Conservation (phyloP, 345 rosid genomes). For the Camelina laxa region DNA sequence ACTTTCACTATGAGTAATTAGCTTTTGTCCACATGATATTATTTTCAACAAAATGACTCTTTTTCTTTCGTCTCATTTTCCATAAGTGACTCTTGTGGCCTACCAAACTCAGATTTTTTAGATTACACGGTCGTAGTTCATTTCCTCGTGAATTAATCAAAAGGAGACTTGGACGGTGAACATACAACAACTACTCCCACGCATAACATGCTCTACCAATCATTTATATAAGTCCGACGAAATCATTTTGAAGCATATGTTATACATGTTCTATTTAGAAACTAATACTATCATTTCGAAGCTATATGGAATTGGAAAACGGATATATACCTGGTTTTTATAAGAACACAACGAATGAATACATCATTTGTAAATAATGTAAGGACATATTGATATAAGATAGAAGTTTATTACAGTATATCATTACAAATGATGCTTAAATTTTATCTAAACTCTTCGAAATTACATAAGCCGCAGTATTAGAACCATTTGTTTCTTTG, state of each 20-base stretch:
- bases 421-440: background rate
- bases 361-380: too few species aligned
- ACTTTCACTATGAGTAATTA: background rate
- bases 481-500: background rate
- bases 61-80: background rate
- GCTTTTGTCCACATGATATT: slow-evolving; percentile 23
- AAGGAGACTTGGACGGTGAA: slow-evolving; percentile 37
- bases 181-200: slow-evolving; percentile 37
- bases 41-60: slow-evolving; percentile 15
- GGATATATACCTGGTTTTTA: background rate
- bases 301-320: background rate
- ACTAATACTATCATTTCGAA: background rate
- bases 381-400: too few species aligned
- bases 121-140: slow-evolving; percentile 35
- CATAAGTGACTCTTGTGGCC: slow-evolving; percentile 15
- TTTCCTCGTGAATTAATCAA: slow-evolving; percentile 19
- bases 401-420: background rate
- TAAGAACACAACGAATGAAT: background rate
- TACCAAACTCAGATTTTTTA: slow-evolving; percentile 28
- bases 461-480: slow-evolving; percentile 36
- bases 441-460: slow-evolving; percentile 25
- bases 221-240: background rate
- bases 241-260: background rate
- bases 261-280: background rate
- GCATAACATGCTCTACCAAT: slow-evolving; percentile 30